These are phyloP conservation scores for Dillenia suffruticosa DNA, from an alignment of 164 flowering plant species.

Conservation along the genomic window DNA sequence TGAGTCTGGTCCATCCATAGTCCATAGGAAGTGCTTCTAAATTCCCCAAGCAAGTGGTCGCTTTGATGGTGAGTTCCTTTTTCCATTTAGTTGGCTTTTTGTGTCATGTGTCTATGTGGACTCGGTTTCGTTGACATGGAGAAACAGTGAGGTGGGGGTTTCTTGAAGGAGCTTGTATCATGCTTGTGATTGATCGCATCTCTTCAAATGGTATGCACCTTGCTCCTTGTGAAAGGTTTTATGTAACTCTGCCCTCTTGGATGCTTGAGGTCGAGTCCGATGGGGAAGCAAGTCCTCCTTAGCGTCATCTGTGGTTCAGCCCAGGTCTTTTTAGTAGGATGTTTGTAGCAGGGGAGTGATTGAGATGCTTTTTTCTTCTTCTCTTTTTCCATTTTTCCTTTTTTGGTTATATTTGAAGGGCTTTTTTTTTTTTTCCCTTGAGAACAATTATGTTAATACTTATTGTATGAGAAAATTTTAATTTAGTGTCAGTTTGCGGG, in stretches of 20 bases:
- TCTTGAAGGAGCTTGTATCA: conserved; percentile 8
- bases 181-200: conserved; percentile 10
- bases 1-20: conserved; percentile 48
- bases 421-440: conserved; percentile 7
- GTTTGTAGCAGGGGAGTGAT: conserved; percentile 25
- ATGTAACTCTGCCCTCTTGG: conserved; percentile 3
- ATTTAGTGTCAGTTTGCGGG: conserved; percentile 24
- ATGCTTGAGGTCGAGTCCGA: too few species aligned
- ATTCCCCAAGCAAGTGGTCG: conserved; percentile 5
- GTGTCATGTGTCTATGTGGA: conserved; percentile 26
- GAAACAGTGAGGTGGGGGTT: conserved; percentile 13
- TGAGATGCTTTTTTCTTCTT: conserved; percentile 1
- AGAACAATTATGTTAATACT: conserved; percentile 25
- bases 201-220: neutral
- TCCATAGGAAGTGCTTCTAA: conserved; percentile 52
- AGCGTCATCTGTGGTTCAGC: conserved; percentile 8
- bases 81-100: conserved; percentile 30
- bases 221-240: conserved; percentile 1
- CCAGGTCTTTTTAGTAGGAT: conserved; percentile 4
- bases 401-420: too few species aligned
- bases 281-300: neutral
- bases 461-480: conserved; percentile 26
- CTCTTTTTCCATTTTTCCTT: neutral
- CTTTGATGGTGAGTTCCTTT: conserved; percentile 26
- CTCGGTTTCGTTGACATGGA: conserved; percentile 15